A percentile compares a stretch with the other conserved stretches of the same genome.
phyloP scores from a whole-genome alignment of 108 stramenopile genomes.

The Skeletonema marinoi region DNA sequence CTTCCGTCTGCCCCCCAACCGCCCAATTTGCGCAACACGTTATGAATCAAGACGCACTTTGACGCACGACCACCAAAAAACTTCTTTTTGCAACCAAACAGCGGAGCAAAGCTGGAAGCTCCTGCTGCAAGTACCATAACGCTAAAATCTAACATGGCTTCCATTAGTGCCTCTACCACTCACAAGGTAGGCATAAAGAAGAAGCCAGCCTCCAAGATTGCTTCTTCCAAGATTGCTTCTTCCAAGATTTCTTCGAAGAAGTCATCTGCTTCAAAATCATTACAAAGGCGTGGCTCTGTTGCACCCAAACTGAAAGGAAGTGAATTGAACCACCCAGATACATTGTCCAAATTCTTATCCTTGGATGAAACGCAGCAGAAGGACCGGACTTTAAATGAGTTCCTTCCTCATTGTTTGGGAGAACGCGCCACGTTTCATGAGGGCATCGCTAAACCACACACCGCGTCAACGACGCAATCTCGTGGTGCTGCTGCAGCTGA shows the following conservation, averaged over 20 bases:
- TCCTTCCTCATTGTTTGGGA: conserved; percentile 69
- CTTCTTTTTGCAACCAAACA: background rate
- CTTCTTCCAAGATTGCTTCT: background rate
- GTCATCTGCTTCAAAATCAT: conserved; percentile 25
- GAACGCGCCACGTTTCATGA: conserved; percentile 52
- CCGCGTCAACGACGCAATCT: conserved; percentile 68
- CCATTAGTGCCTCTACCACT: conserved; percentile 60
- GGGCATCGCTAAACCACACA: conserved; percentile 67
- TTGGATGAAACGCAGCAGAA: conserved; percentile 41
- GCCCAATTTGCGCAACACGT: no score
- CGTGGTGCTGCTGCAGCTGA: conserved; percentile 79
- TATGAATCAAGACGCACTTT: no score
- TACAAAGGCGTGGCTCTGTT: conserved; percentile 44
- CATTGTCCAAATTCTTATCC: conserved; percentile 41
- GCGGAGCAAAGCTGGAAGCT: no score
- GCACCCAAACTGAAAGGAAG: conserved; percentile 65
- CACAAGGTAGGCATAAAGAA: conserved; percentile 51
- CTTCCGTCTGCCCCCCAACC: no score
- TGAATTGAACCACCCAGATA: conserved; percentile 48
- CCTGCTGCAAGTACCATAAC: no score
- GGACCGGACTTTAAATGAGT: conserved; percentile 48
- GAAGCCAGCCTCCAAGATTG: conserved; percentile 22
- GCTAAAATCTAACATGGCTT: conserved; percentile 33
- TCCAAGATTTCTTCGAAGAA: background rate
- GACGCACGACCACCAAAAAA: background rate